phyloP scores from a whole-genome alignment of 306 rosid species.

The Mucuna pruriens region DNA sequence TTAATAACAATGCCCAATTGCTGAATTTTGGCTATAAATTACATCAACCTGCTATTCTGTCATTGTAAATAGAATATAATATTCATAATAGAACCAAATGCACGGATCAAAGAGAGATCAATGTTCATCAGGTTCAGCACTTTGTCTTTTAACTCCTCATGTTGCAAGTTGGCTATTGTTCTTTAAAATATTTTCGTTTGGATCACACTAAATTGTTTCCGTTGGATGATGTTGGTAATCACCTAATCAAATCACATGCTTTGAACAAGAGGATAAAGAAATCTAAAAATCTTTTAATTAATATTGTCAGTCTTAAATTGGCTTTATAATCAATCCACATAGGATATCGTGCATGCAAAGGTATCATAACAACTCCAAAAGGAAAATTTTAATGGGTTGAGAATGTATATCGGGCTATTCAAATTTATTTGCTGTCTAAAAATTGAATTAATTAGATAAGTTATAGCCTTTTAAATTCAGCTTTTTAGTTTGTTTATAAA shows the following conservation, averaged over 20 bases:
- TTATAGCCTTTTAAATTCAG: not conserved
- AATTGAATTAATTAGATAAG: not conserved
- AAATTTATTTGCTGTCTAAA: not conserved
- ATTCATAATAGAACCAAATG: not conserved
- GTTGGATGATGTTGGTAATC: not conserved
- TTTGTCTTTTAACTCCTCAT: not conserved
- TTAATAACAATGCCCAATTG: not conserved
- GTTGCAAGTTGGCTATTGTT: not conserved
- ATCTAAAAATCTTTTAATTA: not conserved
- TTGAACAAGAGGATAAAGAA: not conserved
- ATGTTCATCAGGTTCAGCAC: not conserved
- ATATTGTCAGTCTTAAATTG: not conserved
- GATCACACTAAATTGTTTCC: not conserved
- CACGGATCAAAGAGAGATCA: not conserved
- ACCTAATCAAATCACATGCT: not conserved
- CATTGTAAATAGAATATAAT: not conserved
- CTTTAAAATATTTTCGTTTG: not conserved
- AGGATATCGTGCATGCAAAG: not conserved
- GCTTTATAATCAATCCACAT: not conserved
- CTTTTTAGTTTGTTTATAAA: too few species aligned
- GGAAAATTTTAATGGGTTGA: not conserved
- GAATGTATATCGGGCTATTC: not conserved
- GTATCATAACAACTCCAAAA: not conserved
- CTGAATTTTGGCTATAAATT: slow-evolving; percentile 1
- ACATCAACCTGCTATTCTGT: not conserved